These are phyloP conservation scores for Curvularia spicifera DNA, from an alignment of 2,329 filamentous ascomycete species.

Conservation along the genomic window DNA sequence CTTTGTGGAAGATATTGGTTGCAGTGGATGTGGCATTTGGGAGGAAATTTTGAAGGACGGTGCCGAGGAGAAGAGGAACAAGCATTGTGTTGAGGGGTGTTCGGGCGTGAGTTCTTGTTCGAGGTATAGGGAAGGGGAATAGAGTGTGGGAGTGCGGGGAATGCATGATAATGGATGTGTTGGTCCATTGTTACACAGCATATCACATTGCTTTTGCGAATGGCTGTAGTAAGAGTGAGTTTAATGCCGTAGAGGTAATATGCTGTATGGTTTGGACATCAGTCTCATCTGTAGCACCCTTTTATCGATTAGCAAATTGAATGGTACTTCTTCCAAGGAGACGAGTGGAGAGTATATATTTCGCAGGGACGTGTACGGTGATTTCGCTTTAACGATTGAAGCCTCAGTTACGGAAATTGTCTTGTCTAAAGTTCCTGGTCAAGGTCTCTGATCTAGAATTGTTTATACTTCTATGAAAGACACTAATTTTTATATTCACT, in stretches of 20 bases:
- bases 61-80: background rate
- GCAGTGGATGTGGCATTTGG: background rate
- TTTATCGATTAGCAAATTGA: background rate
- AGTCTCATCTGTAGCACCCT: background rate
- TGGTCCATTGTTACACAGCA: background rate
- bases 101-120: background rate
- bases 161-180: background rate
- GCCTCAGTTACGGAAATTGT: too few species aligned
- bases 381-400: background rate
- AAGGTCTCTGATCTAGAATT: background rate
- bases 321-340: background rate
- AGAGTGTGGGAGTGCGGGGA: background rate
- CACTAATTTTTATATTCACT: background rate
- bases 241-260: background rate
- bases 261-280: background rate
- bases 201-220: background rate
- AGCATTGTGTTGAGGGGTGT: background rate
- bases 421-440: background rate
- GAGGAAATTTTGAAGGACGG: background rate
- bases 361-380: background rate
- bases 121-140: background rate
- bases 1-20: constrained; percentile 7
- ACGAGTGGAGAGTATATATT: background rate
- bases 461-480: too few species aligned
- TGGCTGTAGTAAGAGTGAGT: background rate